A percentile compares a stretch with the other conserved stretches of the same genome.
These are phyloP conservation scores for Fusarium udum DNA, from an alignment of 2,329 filamentous ascomycete genomes.

Conservation along the genomic window DNA sequence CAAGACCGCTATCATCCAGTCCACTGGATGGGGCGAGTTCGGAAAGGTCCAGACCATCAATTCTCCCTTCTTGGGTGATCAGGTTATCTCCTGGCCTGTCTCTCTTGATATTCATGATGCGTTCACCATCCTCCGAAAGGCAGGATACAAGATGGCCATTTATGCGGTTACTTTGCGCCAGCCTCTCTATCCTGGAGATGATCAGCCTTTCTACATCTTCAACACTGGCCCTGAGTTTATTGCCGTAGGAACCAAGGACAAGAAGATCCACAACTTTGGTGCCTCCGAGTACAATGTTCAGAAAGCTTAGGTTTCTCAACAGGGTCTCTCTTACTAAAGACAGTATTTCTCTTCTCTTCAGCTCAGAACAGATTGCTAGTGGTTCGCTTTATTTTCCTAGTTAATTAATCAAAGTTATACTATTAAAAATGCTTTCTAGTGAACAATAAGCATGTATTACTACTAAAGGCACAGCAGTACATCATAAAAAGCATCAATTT, in stretches of 20 bases:
- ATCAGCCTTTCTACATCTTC: slow-evolving; percentile 29
- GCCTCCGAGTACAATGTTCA: slow-evolving; percentile 2
- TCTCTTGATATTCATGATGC: slow-evolving; percentile 6
- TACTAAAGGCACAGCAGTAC: not conserved
- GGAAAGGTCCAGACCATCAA: slow-evolving; percentile 10
- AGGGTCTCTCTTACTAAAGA: not conserved
- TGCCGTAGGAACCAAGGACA: slow-evolving; percentile 17
- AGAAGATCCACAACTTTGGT: slow-evolving; percentile 19
- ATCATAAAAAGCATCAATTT: not conserved
- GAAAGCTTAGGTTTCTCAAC: not conserved
- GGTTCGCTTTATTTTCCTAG: not conserved
- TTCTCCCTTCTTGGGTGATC: slow-evolving; percentile 1
- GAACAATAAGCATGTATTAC: rapidly evolving
- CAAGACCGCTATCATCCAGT: slow-evolving; percentile 23
- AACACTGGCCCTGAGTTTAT: slow-evolving; percentile 12
- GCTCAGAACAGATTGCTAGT: not conserved
- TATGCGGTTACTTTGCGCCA: slow-evolving; percentile 15
- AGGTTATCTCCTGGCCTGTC: slow-evolving; percentile 10
- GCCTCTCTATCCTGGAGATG: slow-evolving; percentile 9
- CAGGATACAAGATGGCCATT: slow-evolving; percentile 10
- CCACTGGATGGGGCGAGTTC: slow-evolving; percentile 19
- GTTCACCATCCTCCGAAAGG: slow-evolving; percentile 18
- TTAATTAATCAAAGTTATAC: not conserved
- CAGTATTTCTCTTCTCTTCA: not conserved
- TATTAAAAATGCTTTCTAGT: not conserved